phyloP scores from a whole-genome alignment of 352 stramenopile genomes.

The Globisporangium heterothallicum region DNA sequence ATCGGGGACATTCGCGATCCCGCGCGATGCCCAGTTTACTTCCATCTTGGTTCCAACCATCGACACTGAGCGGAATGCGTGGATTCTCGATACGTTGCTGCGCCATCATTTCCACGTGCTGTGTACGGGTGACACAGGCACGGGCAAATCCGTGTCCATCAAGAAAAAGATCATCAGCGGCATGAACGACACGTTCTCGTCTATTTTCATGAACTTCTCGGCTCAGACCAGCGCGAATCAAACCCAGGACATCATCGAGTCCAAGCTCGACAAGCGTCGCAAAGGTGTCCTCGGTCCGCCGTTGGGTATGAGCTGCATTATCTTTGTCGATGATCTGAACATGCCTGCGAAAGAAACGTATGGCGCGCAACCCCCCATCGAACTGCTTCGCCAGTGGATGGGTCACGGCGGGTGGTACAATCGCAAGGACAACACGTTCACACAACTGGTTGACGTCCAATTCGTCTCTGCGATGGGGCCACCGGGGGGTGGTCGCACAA shows the following conservation, averaged over 20 bases:
- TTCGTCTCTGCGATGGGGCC: constrained; percentile 92
- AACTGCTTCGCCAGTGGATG: constrained; percentile 92
- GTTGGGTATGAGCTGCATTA: constrained; percentile 85
- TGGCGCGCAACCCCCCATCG: constrained; percentile 90
- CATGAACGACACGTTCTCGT: constrained; percentile 75
- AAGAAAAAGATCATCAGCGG: constrained; percentile 90
- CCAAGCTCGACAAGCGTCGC: constrained; percentile 91
- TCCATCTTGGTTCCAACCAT: constrained; percentile 91
- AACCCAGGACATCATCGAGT: constrained; percentile 93
- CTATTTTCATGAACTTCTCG: constrained; percentile 92
- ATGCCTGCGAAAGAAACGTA: constrained; percentile 94
- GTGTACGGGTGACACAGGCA: constrained; percentile 90
- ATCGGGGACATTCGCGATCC: constrained; percentile 46
- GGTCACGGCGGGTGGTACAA: constrained; percentile 94
- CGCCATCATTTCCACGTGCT: constrained; percentile 88
- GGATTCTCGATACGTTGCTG: constrained; percentile 87
- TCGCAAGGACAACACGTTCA: constrained; percentile 91
- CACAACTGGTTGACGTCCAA: constrained; percentile 90
- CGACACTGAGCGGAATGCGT: constrained; percentile 90
- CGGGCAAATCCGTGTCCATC: constrained; percentile 92
- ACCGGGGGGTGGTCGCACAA: constrained; percentile 85
- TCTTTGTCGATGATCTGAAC: constrained; percentile 94
- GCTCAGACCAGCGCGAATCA: constrained; percentile 92
- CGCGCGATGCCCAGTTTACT: constrained; percentile 74
- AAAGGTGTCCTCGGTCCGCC: constrained; percentile 90